Evolutionary conservation across 441 rosid species (phyloP).

Genomic region (Arabidopsis lyrata): DNA sequence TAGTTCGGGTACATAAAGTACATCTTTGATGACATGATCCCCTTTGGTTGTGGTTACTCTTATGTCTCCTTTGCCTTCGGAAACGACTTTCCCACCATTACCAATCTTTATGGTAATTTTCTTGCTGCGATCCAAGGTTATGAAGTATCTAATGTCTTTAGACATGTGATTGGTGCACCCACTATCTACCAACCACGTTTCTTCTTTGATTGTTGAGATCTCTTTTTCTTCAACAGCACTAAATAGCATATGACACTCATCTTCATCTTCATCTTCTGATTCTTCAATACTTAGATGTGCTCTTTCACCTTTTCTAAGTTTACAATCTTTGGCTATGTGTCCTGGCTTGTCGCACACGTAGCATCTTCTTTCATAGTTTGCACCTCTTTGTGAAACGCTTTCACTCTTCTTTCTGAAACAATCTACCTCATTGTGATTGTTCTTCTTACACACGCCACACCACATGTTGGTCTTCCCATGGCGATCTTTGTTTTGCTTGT

Average conservation of each 20-base stretch:
- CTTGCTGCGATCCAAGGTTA: neutral
- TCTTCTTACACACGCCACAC: neutral
- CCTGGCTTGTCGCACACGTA: neutral
- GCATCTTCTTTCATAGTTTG: neutral
- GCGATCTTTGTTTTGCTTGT: neutral
- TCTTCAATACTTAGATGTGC: constrained; percentile 5
- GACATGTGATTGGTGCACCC: neutral
- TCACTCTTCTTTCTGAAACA: neutral
- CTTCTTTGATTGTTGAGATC: neutral
- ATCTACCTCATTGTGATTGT: constrained; percentile 7
- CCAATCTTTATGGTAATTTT: neutral
- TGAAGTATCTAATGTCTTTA: neutral
- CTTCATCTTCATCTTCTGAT: neutral
- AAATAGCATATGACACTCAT: neutral
- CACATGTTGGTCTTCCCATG: neutral
- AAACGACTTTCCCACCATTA: neutral
- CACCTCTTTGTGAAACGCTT: neutral
- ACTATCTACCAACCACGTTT: neutral
- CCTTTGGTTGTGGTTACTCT: neutral
- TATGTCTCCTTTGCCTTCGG: neutral
- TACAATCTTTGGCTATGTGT: neutral
- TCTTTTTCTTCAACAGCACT: neutral
- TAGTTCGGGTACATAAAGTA: no score
- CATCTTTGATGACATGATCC: neutral
- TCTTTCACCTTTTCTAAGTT: neutral